Conservation (phyloP, 441 rosid species). For the Melastoma candidum region DNA sequence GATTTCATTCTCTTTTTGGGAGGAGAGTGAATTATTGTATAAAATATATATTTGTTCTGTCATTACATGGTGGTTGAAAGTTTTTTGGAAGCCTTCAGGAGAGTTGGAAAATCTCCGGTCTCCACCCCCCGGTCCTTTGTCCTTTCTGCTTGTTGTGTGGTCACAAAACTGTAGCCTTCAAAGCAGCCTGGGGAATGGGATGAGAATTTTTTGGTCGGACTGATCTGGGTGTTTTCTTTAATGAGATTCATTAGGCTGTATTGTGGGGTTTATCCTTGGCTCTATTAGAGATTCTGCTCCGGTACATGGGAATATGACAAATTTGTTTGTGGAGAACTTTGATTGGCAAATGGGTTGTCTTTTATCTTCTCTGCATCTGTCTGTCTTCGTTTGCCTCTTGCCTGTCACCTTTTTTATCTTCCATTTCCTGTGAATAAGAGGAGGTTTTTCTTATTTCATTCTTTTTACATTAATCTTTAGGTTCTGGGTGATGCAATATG, state of each 20-base stretch:
- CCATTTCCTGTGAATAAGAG: no score
- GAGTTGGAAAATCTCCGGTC: slow-evolving; percentile 19
- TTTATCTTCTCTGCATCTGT: no score
- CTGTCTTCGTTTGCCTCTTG: no score
- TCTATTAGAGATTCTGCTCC: neutral
- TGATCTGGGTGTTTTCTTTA: neutral
- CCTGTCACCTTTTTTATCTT: no score
- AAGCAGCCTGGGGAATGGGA: neutral
- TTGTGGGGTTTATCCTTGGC: neutral
- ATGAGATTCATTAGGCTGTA: neutral
- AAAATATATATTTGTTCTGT: neutral
- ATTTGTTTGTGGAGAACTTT: no score
- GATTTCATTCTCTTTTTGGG: no score
- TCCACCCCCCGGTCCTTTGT: slow-evolving; percentile 27
- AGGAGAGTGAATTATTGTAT: no score
- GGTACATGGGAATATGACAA: neutral
- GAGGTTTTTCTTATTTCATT: no score
- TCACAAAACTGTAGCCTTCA: slow-evolving; percentile 4
- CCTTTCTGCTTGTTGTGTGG: slow-evolving; percentile 20
- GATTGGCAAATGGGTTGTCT: no score
- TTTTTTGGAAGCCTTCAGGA: slow-evolving; percentile 32
- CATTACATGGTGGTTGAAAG: slow-evolving; percentile 24
- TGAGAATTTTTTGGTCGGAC: neutral
- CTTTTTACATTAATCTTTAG: no score
- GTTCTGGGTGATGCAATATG: no score